phyloP scores from a whole-genome alignment of 192 early-diverging fungal species.

The Coemansia sp. region DNA sequence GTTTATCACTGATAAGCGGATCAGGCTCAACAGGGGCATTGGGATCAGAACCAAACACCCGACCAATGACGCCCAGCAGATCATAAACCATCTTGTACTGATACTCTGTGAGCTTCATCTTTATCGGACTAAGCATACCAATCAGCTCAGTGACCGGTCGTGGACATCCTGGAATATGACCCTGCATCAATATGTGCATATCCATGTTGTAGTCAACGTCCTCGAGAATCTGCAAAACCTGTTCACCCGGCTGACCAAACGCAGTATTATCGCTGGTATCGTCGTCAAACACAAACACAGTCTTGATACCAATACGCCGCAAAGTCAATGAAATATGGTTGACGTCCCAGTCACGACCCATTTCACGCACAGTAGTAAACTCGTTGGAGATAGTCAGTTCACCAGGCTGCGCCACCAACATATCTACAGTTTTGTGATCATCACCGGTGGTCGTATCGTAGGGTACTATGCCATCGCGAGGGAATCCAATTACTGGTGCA shows the following conservation, averaged over 20 bases:
- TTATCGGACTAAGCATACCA: slow-evolving; percentile 69
- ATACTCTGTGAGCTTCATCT: slow-evolving; percentile 70
- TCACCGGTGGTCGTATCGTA: slow-evolving; percentile 4
- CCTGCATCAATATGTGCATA: slow-evolving; percentile 60
- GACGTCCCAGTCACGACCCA: slow-evolving; percentile 52
- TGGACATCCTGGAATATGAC: slow-evolving; percentile 51
- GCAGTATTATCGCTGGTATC: slow-evolving; percentile 44
- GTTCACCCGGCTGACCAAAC: slow-evolving; percentile 40
- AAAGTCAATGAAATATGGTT: slow-evolving; percentile 64
- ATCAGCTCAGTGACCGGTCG: slow-evolving; percentile 62
- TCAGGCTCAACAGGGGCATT: slow-evolving; percentile 14
- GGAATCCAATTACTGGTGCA: slow-evolving; percentile 84
- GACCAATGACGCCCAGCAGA: slow-evolving; percentile 27
- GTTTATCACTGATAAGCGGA: slow-evolving; percentile 22
- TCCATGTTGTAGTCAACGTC: slow-evolving; percentile 71
- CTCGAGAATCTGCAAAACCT: slow-evolving; percentile 72
- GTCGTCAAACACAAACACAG: slow-evolving; percentile 47
- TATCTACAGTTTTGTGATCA: slow-evolving; percentile 41
- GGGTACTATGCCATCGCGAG: slow-evolving; percentile 52
- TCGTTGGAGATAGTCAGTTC: slow-evolving; percentile 79
- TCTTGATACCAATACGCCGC: slow-evolving; percentile 57
- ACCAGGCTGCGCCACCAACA: slow-evolving; percentile 78
- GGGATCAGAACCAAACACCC: slow-evolving; percentile 38
- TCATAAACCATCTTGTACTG: slow-evolving; percentile 84
- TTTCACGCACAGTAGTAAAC: slow-evolving; percentile 56